A percentile compares a stretch with the other conserved stretches of the same genome.
These are phyloP conservation scores for Pythium plurisporium DNA, from an alignment of 352 stramenopile species.

Conservation along the genomic window DNA sequence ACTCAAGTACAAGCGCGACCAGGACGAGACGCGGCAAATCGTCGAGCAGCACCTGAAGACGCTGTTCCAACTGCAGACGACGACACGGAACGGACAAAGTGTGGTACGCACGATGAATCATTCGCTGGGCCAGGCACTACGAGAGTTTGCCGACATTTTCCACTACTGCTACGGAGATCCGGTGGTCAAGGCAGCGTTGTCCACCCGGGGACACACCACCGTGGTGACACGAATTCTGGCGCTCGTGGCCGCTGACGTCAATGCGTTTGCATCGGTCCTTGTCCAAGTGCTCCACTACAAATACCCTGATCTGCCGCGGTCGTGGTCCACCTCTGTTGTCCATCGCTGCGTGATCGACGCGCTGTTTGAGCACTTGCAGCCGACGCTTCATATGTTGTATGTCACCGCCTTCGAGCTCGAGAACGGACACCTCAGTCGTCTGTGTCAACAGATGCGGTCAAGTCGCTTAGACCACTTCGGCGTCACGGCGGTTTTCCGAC, in stretches of 20 bases:
- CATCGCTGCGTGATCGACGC: conserved; percentile 44
- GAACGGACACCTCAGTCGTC: conserved; percentile 34
- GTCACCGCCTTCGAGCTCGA: conserved; percentile 45
- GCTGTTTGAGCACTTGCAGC: conserved; percentile 63
- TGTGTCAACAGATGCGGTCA: conserved; percentile 26
- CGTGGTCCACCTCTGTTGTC: conserved; percentile 22
- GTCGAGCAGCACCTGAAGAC: conserved; percentile 40
- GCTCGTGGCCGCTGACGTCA: conserved; percentile 44
- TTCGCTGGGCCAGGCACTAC: conserved; percentile 43
- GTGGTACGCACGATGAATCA: conserved; percentile 41
- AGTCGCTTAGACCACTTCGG: conserved; percentile 35
- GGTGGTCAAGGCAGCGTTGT: conserved; percentile 11
- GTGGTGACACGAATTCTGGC: conserved; percentile 23
- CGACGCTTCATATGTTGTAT: conserved; percentile 51
- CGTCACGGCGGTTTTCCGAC: conserved; percentile 38
- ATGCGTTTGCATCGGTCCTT: conserved; percentile 46
- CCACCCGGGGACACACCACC: background rate
- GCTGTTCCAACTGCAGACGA: conserved; percentile 31
- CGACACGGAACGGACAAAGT: conserved; percentile 37
- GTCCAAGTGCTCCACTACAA: conserved; percentile 56
- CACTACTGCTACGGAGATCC: conserved; percentile 35
- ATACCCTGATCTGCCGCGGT: conserved; percentile 28
- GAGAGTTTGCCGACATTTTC: conserved; percentile 52
- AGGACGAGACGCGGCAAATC: conserved; percentile 25
- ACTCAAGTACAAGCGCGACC: conserved; percentile 51